These are phyloP conservation scores for Tripterygium wilfordii DNA, from an alignment of 177 flowering plant species.

Conservation along the genomic window DNA sequence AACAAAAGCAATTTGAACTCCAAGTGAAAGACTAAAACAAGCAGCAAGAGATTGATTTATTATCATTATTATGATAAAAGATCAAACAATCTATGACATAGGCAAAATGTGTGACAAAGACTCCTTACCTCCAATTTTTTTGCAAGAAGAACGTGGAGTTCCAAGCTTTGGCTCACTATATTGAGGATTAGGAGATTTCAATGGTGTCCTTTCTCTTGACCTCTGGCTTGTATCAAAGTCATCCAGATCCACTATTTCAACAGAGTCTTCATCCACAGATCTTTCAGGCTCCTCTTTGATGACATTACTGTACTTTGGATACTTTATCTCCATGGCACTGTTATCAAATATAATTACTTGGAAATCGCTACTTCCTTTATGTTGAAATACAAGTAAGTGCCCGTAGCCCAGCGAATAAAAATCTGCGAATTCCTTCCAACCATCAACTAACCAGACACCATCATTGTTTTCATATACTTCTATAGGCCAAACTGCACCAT, in stretches of 20 bases:
- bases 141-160: not conserved
- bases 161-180: not conserved
- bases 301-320: not conserved
- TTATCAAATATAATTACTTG: not conserved
- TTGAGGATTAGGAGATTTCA: not conserved
- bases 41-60: too few relatives aligned
- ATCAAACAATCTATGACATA: too few relatives aligned
- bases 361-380: not conserved
- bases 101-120: too few relatives aligned
- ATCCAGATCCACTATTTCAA: not conserved
- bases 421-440: not conserved
- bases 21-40: too few relatives aligned
- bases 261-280: constrained; percentile 1
- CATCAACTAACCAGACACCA: not conserved
- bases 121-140: not conserved
- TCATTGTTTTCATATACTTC: too few relatives aligned
- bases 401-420: not conserved
- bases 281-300: not conserved
- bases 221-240: not conserved
- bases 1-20: too few relatives aligned
- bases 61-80: too few relatives aligned
- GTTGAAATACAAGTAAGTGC: not conserved
- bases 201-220: not conserved
- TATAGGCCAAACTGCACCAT: too few relatives aligned
- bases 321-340: constrained; percentile 1